A percentile compares a stretch with the other conserved stretches of the same genome.
phyloP scores from a whole-genome alignment of 2,329 filamentous ascomycete species.

The Fusarium sarcochroum region DNA sequence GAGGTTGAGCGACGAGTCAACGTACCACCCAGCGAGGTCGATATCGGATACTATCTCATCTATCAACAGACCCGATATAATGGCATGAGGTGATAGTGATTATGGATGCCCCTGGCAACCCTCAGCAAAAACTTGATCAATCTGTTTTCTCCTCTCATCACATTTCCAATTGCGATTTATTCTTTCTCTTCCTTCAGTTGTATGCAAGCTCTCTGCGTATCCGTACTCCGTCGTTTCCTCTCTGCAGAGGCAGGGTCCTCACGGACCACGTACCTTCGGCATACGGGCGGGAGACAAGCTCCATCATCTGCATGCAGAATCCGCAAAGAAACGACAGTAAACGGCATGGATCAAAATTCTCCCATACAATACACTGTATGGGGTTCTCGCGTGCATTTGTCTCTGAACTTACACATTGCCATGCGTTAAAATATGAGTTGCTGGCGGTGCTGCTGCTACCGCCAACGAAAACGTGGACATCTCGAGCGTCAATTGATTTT shows the following conservation, averaged over 20 bases:
- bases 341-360: conserved; percentile 13
- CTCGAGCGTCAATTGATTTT: conserved; percentile 26
- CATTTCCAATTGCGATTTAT: conserved; percentile 18
- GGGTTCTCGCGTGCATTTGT: conserved; percentile 19
- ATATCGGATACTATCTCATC: conserved; percentile 22
- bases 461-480: conserved; percentile 25
- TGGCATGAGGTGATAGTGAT: conserved; percentile 24
- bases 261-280: conserved; percentile 39
- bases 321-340: conserved; percentile 14
- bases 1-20: conserved; percentile 27
- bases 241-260: conserved; percentile 35
- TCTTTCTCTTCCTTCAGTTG: conserved; percentile 7
- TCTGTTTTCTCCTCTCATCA: conserved; percentile 27
- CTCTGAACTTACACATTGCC: conserved; percentile 18
- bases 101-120: conserved; percentile 37
- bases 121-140: conserved; percentile 19
- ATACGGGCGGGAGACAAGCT: conserved; percentile 28
- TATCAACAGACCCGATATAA: conserved; percentile 19
- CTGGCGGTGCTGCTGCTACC: conserved; percentile 25
- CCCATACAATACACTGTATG: conserved; percentile 27
- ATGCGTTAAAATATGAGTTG: conserved; percentile 28
- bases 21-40: conserved; percentile 1
- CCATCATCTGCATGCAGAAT: conserved; percentile 37
- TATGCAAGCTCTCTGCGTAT: conserved; percentile 15
- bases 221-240: conserved; percentile 21